These are phyloP conservation scores for Auriscalpium microsporum DNA, from an alignment of 768 basidiomycete species.

Conservation along the genomic window DNA sequence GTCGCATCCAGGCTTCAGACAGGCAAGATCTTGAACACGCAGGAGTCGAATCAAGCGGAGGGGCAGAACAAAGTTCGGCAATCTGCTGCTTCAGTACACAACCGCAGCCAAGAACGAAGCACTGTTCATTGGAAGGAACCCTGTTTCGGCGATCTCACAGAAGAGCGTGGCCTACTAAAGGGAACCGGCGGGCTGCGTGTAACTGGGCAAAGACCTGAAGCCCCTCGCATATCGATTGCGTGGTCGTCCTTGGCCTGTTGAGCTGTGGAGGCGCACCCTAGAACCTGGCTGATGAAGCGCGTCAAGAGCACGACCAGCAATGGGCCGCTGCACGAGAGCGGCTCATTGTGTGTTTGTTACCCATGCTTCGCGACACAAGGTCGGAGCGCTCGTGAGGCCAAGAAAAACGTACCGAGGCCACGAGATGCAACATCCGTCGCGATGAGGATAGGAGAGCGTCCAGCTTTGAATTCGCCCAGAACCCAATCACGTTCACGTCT, in stretches of 20 bases:
- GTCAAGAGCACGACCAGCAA: constrained; percentile 15
- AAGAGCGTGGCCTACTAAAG: constrained; percentile 9
- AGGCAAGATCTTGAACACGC: constrained; percentile 45
- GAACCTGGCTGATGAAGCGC: constrained; percentile 26
- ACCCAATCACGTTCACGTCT: constrained; percentile 99
- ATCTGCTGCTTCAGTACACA: constrained; percentile 37
- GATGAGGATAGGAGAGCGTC: constrained; percentile 93
- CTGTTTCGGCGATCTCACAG: constrained; percentile 22
- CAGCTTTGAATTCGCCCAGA: constrained; percentile 94
- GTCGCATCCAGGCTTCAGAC: constrained; percentile 44
- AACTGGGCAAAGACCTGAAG: constrained; percentile 16
- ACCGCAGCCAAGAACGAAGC: constrained; percentile 42
- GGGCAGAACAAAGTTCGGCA: constrained; percentile 29
- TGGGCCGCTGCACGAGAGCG: constrained; percentile 3
- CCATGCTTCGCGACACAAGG: constrained; percentile 23
- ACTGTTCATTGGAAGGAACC: constrained; percentile 37
- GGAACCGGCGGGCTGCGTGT: constrained; percentile 15
- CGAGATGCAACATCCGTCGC: constrained; percentile 99
- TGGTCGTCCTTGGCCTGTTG: constrained; percentile 26
- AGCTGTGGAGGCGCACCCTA: constrained; percentile 27
- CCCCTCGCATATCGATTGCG: constrained; percentile 24
- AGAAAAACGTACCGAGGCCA: constrained; percentile 89
- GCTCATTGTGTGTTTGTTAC: constrained; percentile 22
- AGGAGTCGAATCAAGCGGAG: constrained; percentile 27
- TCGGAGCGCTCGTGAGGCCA: constrained; percentile 42